A percentile compares a stretch with the other conserved stretches of the same genome.
These are phyloP conservation scores for Moringa oleifera DNA, from an alignment of 345 rosid species.

Conservation along the genomic window DNA sequence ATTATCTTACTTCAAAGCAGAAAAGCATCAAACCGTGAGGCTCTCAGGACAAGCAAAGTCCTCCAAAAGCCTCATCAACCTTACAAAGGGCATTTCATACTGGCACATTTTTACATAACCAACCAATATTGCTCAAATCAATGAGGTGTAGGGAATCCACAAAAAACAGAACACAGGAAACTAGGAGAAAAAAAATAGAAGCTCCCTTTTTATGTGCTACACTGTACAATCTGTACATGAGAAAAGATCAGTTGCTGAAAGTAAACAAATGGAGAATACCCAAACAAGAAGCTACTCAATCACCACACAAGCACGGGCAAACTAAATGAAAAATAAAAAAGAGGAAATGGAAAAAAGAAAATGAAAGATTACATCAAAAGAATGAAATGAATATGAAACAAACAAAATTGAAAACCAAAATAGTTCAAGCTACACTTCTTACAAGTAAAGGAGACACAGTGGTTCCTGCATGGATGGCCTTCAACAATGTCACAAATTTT, in stretches of 20 bases:
- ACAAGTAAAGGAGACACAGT: slow-evolving; percentile 37
- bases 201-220: too few species aligned
- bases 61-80: too few species aligned
- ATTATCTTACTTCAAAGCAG: too few species aligned
- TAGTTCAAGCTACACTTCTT: slow-evolving; percentile 19
- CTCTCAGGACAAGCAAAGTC: too few species aligned
- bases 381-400: neutral
- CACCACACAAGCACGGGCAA: neutral
- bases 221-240: neutral
- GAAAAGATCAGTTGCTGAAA: neutral
- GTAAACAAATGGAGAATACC: neutral
- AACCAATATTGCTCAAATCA: too few species aligned
- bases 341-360: neutral
- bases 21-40: too few species aligned
- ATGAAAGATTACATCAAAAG: neutral
- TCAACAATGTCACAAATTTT: slow-evolving; percentile 62
- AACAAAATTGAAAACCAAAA: too few species aligned
- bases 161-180: too few species aligned
- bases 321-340: neutral
- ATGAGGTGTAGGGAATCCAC: too few species aligned
- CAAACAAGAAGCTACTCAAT: neutral
- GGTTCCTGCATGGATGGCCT: slow-evolving; percentile 57
- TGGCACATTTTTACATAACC: too few species aligned
- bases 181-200: too few species aligned
- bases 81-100: too few species aligned